phyloP scores from a whole-genome alignment of 1,139 yeast genomes.

The Pichia sp. region DNA sequence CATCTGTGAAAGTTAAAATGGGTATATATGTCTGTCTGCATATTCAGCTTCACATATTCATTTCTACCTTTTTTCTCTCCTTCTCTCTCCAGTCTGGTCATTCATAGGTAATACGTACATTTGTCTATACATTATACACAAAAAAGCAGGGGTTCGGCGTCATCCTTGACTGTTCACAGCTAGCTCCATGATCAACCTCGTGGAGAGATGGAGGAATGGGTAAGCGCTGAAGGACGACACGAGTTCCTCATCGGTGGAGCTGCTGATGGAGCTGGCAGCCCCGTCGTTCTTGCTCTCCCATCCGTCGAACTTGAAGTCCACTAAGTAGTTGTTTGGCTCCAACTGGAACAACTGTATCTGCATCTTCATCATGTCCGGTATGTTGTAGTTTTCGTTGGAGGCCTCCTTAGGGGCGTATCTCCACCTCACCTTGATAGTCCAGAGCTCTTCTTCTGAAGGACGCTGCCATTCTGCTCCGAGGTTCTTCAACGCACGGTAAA shows the following conservation, averaged over 20 bases:
- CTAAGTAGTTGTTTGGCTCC: conserved; percentile 92
- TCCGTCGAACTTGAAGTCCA: conserved; percentile 96
- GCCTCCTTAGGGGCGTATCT: conserved; percentile 51
- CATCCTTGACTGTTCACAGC: conserved; percentile 72
- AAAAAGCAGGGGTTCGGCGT: neutral
- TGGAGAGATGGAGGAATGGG: conserved; percentile 89
- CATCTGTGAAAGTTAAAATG: too few relatives aligned
- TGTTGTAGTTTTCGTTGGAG: conserved; percentile 18
- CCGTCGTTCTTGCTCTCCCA: conserved; percentile 53
- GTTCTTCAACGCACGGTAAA: conserved; percentile 86
- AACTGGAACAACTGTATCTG: conserved; percentile 92
- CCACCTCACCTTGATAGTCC: conserved; percentile 98
- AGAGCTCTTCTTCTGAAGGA: conserved; percentile 86
- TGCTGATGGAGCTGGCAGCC: conserved; percentile 15
- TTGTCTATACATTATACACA: too few relatives aligned
- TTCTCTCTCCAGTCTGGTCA: too few relatives aligned
- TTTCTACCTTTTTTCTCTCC: too few relatives aligned
- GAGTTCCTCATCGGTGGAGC: conserved; percentile 46
- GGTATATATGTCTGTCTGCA: too few relatives aligned
- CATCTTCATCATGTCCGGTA: conserved; percentile 91
- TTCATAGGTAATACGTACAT: too few relatives aligned
- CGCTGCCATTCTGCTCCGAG: conserved; percentile 97
- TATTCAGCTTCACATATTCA: too few relatives aligned
- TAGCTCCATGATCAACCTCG: conserved; percentile 89
- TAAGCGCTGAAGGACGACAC: conserved; percentile 86